Percentiles rank a stretch among this genome's conserved stretches.
Conservation (phyloP, 176 grass and related monocot species). For the Thalia dealbata region DNA sequence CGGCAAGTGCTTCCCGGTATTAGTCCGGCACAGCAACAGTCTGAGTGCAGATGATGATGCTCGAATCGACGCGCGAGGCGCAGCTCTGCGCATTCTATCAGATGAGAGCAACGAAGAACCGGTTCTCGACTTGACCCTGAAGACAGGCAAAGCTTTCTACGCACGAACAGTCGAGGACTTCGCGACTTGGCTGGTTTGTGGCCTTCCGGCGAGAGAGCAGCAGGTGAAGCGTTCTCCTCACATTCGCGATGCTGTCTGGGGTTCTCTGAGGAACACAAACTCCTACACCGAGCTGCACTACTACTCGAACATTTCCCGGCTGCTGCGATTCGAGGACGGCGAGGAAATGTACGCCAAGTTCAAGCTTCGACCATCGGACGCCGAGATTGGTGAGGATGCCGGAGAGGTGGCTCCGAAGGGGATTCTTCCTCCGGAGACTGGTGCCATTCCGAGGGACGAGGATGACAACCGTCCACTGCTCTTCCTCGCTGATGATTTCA, state of each 20-base stretch:
- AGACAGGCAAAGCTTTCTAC: conserved; percentile 57
- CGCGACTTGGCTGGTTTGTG: conserved; percentile 49
- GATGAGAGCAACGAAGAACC: conserved; percentile 34
- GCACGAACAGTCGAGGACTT: conserved; percentile 55
- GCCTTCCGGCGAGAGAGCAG: conserved; percentile 53
- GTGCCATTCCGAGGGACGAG: conserved; percentile 55
- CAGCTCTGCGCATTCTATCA: conserved; percentile 45
- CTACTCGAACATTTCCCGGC: conserved; percentile 61
- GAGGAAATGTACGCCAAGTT: conserved; percentile 59
- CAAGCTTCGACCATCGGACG: conserved; percentile 44
- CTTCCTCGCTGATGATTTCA: conserved; percentile 60
- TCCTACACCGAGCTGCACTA: conserved; percentile 55
- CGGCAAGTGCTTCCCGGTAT: conserved; percentile 38
- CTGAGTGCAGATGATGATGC: conserved; percentile 67
- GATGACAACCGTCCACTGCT: conserved; percentile 42
- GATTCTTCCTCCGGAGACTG: conserved; percentile 50
- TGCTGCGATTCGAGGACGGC: conserved; percentile 51
- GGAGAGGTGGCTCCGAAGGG: conserved; percentile 39
- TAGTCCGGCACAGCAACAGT: conserved; percentile 66
- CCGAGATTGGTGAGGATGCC: conserved; percentile 33
- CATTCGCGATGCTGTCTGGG: conserved; percentile 59
- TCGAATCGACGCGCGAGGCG: conserved; percentile 49
- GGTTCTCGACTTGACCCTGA: conserved; percentile 49
- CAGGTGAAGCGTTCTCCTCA: conserved; percentile 47
- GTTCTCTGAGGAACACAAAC: conserved; percentile 47